These are phyloP conservation scores for Penicillium sp. DNA, from an alignment of 2,329 filamentous ascomycete species.

Conservation along the genomic window DNA sequence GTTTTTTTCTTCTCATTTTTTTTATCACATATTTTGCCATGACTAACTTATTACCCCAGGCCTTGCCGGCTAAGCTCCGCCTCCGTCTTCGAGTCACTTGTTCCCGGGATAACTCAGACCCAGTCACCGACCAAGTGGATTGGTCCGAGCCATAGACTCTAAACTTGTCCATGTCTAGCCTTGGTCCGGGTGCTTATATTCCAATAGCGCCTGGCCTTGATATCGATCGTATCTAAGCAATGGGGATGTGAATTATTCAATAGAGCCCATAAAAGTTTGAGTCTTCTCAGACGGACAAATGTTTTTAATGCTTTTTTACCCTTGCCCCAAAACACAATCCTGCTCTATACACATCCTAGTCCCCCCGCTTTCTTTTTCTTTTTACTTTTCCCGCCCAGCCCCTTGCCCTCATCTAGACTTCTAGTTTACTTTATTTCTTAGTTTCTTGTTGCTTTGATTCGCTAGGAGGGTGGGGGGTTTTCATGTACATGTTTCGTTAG, in stretches of 20 bases:
- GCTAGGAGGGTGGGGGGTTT: conserved; percentile 10
- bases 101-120: conserved; percentile 68
- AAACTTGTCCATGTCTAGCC: neutral
- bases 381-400: neutral
- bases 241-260: conserved; percentile 1
- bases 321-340: conserved; percentile 17
- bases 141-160: conserved; percentile 75
- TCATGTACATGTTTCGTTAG: conserved; percentile 30
- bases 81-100: conserved; percentile 86
- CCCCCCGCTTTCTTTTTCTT: neutral
- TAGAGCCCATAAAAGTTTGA: conserved; percentile 9
- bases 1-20: conserved; percentile 47
- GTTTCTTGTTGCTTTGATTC: neutral
- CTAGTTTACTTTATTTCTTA: conserved; percentile 4
- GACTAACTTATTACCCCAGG: conserved; percentile 55
- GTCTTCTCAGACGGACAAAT: neutral
- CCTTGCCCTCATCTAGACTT: conserved; percentile 12
- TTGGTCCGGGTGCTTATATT: neutral
- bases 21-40: conserved; percentile 21
- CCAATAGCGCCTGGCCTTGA: neutral
- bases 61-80: conserved; percentile 70
- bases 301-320: conserved; percentile 9
- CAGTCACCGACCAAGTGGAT: conserved; percentile 90
- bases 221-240: conserved; percentile 1
- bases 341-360: conserved; percentile 21